Evolutionary conservation across 768 basidiomycete species (phyloP).

Genomic region (Ramaria sp.): DNA sequence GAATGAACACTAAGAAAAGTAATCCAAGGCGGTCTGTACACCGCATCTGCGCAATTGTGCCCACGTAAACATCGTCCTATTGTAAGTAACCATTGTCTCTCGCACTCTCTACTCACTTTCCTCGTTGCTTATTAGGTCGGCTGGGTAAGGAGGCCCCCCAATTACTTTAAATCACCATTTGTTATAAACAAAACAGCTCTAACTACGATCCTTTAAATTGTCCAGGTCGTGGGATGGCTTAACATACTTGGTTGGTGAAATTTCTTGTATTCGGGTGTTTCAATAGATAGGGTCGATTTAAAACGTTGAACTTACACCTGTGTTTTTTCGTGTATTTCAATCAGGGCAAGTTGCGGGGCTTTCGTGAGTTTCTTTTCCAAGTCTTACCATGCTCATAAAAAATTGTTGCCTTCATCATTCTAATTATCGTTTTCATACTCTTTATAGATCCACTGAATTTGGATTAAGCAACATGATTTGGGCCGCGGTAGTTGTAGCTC

Average conservation of each 20-base stretch:
- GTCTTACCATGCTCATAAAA: too few species aligned
- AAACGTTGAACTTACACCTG: neutral
- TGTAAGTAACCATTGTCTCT: constrained; percentile 22
- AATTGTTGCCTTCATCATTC: too few species aligned
- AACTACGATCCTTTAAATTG: neutral
- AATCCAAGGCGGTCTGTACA: constrained; percentile 40
- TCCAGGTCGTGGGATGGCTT: constrained; percentile 58
- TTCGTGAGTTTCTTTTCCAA: constrained; percentile 48
- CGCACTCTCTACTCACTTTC: neutral
- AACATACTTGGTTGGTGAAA: constrained; percentile 56
- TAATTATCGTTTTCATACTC: neutral
- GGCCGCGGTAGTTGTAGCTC: constrained; percentile 59
- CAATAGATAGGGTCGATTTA: too few species aligned
- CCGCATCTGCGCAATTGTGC: constrained; percentile 68
- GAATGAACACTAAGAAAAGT: too few species aligned
- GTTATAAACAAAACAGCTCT: too few species aligned
- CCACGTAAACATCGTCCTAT: constrained; percentile 53
- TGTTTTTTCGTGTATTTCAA: neutral
- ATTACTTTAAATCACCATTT: too few species aligned
- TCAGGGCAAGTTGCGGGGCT: constrained; percentile 74
- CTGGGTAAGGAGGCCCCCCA: constrained; percentile 29
- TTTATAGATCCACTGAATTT: constrained; percentile 24
- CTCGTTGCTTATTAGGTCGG: constrained; percentile 34
- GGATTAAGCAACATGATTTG: constrained; percentile 68
- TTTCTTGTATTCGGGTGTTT: neutral